These are phyloP conservation scores for Cinnamomum chago DNA, from an alignment of 164 flowering plant species.

Conservation along the genomic window DNA sequence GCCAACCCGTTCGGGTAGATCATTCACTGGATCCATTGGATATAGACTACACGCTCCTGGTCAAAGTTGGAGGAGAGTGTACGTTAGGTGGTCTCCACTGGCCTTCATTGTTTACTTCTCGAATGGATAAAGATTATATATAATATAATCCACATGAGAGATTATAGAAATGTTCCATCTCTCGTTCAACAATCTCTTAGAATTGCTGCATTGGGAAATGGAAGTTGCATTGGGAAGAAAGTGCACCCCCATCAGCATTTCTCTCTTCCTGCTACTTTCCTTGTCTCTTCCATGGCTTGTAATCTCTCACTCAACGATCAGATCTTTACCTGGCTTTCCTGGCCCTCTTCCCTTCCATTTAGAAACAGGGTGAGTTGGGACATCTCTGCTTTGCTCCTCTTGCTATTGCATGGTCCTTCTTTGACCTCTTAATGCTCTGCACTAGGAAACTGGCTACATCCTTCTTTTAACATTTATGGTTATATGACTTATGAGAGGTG, in stretches of 20 bases:
- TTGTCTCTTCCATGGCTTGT: not conserved
- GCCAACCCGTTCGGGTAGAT: too few relatives aligned
- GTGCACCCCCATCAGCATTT: not conserved
- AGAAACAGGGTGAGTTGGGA: constrained; percentile 3
- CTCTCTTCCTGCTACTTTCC: not conserved
- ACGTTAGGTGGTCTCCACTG: too few relatives aligned
- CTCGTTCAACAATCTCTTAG: too few relatives aligned
- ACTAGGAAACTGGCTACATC: too few relatives aligned
- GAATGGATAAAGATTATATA: too few relatives aligned
- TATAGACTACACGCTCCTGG: too few relatives aligned
- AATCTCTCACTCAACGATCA: not conserved
- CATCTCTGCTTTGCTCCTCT: not conserved
- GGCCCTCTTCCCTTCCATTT: constrained; percentile 11
- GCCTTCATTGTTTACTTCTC: too few relatives aligned
- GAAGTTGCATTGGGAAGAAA: not conserved
- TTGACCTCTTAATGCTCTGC: not conserved
- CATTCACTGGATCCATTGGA: too few relatives aligned
- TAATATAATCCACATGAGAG: too few relatives aligned
- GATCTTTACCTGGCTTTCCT: constrained; percentile 14
- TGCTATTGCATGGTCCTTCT: not conserved
- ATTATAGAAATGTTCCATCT: too few relatives aligned
- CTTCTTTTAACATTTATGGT: too few relatives aligned
- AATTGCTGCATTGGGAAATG: not conserved
- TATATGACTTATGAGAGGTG: not conserved
- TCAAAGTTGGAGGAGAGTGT: too few relatives aligned